Percentiles rank a stretch among this genome's conserved stretches.
Conservation (phyloP, 2,329 filamentous ascomycete genomes). For the Neonectria magnoliae region DNA sequence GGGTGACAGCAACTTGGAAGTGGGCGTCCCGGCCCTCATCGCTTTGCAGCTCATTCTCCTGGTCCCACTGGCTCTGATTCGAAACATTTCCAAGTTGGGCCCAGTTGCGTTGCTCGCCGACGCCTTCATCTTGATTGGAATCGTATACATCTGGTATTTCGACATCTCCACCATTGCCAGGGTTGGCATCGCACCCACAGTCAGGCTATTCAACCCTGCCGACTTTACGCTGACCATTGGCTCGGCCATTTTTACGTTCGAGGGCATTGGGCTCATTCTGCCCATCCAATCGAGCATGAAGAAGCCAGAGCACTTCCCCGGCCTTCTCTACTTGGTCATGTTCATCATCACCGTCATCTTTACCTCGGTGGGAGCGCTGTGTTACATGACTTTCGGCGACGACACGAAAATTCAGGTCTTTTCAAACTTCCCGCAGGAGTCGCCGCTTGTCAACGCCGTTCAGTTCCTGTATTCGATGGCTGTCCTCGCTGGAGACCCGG, state of each 20-base stretch:
- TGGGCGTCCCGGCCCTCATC: slow-evolving; percentile 66
- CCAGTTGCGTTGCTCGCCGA: slow-evolving; percentile 76
- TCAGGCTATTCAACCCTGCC: slow-evolving; percentile 75
- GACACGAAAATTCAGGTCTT: slow-evolving; percentile 78
- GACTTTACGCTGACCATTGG: slow-evolving; percentile 77
- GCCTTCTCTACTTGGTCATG: slow-evolving; percentile 75
- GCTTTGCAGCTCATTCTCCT: slow-evolving; percentile 71
- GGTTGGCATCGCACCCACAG: slow-evolving; percentile 66
- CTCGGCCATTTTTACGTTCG: slow-evolving; percentile 80
- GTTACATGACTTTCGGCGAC: slow-evolving; percentile 78
- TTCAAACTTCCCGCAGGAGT: slow-evolving; percentile 77
- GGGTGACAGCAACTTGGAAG: slow-evolving; percentile 60
- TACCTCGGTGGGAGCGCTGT: slow-evolving; percentile 76
- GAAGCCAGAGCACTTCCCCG: slow-evolving; percentile 72
- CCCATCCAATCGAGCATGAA: slow-evolving; percentile 82
- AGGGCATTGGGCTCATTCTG: slow-evolving; percentile 80
- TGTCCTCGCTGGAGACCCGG: slow-evolving; percentile 77
- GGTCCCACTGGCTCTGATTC: slow-evolving; percentile 74
- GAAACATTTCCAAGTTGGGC: slow-evolving; percentile 79
- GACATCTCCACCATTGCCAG: slow-evolving; percentile 67
- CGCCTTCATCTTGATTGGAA: slow-evolving; percentile 75
- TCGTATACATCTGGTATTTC: slow-evolving; percentile 79
- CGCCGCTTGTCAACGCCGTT: slow-evolving; percentile 77
- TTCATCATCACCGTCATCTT: slow-evolving; percentile 77
- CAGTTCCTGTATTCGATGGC: slow-evolving; percentile 80